phyloP scores from a whole-genome alignment of 805 yeast species.

The Spathaspora sp. region DNA sequence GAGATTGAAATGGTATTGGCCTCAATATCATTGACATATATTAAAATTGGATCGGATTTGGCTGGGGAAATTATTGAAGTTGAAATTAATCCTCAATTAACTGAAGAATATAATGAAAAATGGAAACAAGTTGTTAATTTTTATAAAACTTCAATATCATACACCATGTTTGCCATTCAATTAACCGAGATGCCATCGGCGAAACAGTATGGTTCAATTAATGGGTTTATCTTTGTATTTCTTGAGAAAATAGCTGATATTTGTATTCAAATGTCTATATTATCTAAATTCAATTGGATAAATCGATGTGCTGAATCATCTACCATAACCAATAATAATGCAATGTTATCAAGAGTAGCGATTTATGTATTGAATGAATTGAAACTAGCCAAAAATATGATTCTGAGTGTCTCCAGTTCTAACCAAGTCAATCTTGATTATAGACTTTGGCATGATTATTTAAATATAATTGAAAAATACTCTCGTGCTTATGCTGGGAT shows the following conservation, averaged over 20 bases:
- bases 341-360: conserved; percentile 44
- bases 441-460: conserved; percentile 25
- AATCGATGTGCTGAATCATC: conserved; percentile 22
- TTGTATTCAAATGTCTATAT: conserved; percentile 35
- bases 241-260: conserved; percentile 24
- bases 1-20: conserved; percentile 26
- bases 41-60: conserved; percentile 31
- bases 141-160: conserved; percentile 30
- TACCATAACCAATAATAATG: conserved; percentile 22
- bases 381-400: conserved; percentile 17
- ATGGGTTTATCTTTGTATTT: conserved; percentile 9
- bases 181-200: conserved; percentile 3
- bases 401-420: conserved; percentile 3
- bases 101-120: conserved; percentile 18
- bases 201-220: background rate
- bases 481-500: conserved; percentile 41
- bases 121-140: conserved; percentile 35
- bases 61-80: conserved; percentile 29
- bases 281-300: conserved; percentile 36
- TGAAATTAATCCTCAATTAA: conserved; percentile 16
- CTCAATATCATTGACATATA: conserved; percentile 25
- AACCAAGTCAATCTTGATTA: conserved; percentile 1
- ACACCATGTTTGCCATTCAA: conserved; percentile 19
- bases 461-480: conserved; percentile 28
- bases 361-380: conserved; percentile 36